phyloP scores from a whole-genome alignment of 1,139 yeast species.

The Yamadazyma atlantica region DNA sequence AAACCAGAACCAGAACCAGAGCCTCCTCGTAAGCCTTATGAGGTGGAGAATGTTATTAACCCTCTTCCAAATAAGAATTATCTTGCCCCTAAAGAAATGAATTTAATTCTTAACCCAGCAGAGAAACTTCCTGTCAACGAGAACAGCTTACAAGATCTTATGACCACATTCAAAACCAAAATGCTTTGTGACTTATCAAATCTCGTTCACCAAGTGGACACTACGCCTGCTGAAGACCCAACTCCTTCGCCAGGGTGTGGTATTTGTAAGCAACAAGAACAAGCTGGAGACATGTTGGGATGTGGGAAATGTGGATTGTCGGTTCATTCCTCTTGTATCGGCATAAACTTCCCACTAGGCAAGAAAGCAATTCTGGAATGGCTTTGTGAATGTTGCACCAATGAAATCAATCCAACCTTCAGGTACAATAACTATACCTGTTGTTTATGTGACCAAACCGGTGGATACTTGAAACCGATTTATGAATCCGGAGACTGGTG shows the following conservation, averaged over 20 bases:
- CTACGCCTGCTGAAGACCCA: background rate
- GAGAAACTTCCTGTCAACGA: background rate
- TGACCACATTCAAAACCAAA: constrained; percentile 4
- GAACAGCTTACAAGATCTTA: constrained; percentile 1
- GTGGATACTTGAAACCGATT: constrained; percentile 74
- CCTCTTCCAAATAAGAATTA: constrained; percentile 22
- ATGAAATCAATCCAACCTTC: constrained; percentile 60
- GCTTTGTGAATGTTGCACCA: constrained; percentile 83
- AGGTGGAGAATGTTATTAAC: constrained; percentile 14
- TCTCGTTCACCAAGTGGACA: constrained; percentile 1
- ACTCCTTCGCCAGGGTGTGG: too few relatives aligned
- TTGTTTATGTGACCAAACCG: constrained; percentile 60
- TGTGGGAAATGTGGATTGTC: constrained; percentile 72
- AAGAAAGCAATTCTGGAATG: constrained; percentile 47
- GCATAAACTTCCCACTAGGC: constrained; percentile 34
- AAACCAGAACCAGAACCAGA: constrained; percentile 1
- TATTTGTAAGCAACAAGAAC: constrained; percentile 28
- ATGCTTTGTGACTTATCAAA: constrained; percentile 21
- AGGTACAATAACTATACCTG: constrained; percentile 61
- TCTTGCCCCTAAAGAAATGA: constrained; percentile 15
- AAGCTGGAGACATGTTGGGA: constrained; percentile 36
- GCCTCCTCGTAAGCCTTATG: constrained; percentile 3
- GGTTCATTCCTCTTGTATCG: constrained; percentile 75
- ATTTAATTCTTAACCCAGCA: constrained; percentile 5
- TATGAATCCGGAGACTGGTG: constrained; percentile 69